A percentile compares a stretch with the other conserved stretches of the same genome.
Conservation (phyloP, 139 green algal species). For the Tetraselmis chui region DNA sequence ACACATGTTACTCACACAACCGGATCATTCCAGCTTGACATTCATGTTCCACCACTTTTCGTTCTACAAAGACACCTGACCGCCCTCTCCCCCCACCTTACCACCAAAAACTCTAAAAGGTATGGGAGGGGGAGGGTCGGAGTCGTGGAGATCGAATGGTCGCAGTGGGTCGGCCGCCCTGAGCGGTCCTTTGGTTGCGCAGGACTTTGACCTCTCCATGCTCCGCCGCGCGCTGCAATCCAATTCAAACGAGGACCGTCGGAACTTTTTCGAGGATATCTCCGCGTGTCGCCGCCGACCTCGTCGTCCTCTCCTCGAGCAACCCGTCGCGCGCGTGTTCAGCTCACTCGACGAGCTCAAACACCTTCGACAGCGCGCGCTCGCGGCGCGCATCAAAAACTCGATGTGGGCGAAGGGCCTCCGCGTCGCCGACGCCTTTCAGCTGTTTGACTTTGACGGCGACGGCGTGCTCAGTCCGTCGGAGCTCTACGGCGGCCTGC, state of each 20-base stretch:
- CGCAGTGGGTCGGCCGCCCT: too few species aligned
- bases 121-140: too few species aligned
- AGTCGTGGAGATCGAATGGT: too few species aligned
- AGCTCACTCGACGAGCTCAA: conserved; percentile 20
- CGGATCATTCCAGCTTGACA: too few species aligned
- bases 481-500: conserved; percentile 1
- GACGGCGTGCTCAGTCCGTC: not conserved
- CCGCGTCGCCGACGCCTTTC: not conserved
- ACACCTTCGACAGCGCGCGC: not conserved
- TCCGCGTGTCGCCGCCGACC: conserved; percentile 10
- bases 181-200: too few species aligned
- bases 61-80: too few species aligned
- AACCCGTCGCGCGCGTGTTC: conserved; percentile 10
- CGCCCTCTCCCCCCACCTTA: too few species aligned
- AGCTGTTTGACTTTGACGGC: conserved; percentile 2
- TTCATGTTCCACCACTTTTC: too few species aligned
- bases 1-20: too few species aligned
- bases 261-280: conserved; percentile 13
- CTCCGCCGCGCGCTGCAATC: conserved; percentile 9
- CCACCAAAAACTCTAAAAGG: too few species aligned
- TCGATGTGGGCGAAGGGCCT: not conserved
- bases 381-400: conserved; percentile 1
- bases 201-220: conserved; percentile 7
- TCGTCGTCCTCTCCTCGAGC: conserved; percentile 5
- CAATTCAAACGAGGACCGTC: conserved; percentile 3